phyloP scores from a whole-genome alignment of 768 basidiomycete genomes.

The Lactifluus subvellereus region DNA sequence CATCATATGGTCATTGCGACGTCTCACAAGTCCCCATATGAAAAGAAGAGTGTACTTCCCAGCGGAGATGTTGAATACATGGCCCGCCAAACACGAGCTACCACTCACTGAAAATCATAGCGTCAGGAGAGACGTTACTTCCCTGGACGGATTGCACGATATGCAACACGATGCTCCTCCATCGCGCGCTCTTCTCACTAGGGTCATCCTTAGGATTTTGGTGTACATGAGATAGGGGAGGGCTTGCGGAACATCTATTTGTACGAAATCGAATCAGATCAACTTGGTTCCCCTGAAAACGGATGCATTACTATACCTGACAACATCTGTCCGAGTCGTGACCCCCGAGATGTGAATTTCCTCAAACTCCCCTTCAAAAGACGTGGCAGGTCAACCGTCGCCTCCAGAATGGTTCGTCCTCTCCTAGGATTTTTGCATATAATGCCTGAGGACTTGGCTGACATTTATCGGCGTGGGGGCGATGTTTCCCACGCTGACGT shows the following conservation, averaged over 20 bases:
- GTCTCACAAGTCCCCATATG: conserved; percentile 14
- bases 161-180: conserved; percentile 2
- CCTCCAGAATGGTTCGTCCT: neutral
- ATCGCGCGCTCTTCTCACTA: conserved; percentile 5
- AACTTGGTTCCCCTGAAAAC: neutral
- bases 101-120: conserved; percentile 13
- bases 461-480: neutral
- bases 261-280: neutral
- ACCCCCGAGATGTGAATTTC: conserved; percentile 2
- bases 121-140: conserved; percentile 2
- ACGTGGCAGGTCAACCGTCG: neutral
- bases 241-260: conserved; percentile 14
- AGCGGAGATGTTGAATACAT: neutral
- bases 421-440: neutral
- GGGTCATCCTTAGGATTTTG: conserved; percentile 12
- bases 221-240: conserved; percentile 1
- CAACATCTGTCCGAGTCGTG: neutral
- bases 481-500: conserved; percentile 3
- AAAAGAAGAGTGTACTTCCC: conserved; percentile 15
- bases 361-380: too few relatives aligned
- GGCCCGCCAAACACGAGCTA: neutral
- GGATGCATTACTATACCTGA: neutral
- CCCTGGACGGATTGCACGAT: neutral
- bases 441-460: neutral
- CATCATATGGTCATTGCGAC: conserved; percentile 12